Base-by-base conservation (phyloP, 2,329 filamentous ascomycete genomes). In the Samsoniella hepiali region DNA sequence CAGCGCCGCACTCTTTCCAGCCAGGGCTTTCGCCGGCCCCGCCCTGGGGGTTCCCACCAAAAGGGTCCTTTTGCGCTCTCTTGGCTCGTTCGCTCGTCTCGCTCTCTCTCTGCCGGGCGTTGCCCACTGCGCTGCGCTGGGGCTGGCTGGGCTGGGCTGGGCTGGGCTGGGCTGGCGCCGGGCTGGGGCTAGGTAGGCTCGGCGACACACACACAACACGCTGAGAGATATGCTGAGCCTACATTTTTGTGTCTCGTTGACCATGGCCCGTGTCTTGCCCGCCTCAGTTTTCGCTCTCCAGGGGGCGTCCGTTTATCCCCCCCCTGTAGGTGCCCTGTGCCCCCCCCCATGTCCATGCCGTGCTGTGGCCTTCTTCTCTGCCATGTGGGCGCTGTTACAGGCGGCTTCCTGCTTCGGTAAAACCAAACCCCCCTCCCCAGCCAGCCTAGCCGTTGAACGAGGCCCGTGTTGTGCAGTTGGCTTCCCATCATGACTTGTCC, bases 231-330 rank as follows among this genome's bases (percentile, higher is more conserved):
- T 31, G 45, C 47, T 50, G 56, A 38, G 54, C 38, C 22, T 56
- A 27, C 27, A 56, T 31, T 56, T 22, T 22, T 22, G 22, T 44
- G 54, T 36, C 49, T 53, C 31, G 15, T 32, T 36, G 49, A 5
- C 22, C 49, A 36, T 57, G 55, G 40, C 29, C 55, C 55, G 55
- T 47, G 55, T 57, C 55, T 57, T 29, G 45, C 45, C 50, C 44
- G 34, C 45, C 45, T 59, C 56, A 29, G 56, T 36, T 59, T 47
- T n/a, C 10, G 55, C 17, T 45, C 50, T 11, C 22, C 22, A 42
- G 17, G 9, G 38, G 38, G 38, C 11, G 54, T 55, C 51, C 1
- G 4, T 27, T 15, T 55, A 55, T 55, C 32, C 34, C 17, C 11
- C 22, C 22, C 22, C 22, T 22, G 22, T 22, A 22, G 22, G 22